These are phyloP conservation scores for Skeletonema menzelii DNA, from an alignment of 108 stramenopile genomes.

Conservation along the genomic window DNA sequence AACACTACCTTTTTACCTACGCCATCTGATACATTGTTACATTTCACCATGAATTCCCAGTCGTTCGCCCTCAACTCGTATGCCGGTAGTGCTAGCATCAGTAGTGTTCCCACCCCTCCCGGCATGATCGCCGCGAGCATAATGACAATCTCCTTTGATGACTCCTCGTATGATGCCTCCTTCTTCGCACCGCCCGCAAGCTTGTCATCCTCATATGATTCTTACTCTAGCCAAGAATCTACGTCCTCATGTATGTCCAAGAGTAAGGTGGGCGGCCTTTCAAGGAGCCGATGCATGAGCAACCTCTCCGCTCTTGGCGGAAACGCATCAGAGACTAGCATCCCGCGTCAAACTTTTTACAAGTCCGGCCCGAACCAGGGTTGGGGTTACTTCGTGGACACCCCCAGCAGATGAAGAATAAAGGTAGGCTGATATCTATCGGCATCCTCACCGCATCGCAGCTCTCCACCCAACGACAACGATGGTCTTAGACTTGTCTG, in stretches of 20 bases:
- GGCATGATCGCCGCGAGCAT: background rate
- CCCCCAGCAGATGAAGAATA: background rate
- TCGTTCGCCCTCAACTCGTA: background rate
- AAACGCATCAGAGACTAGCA: conserved; percentile 1
- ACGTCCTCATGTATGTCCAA: background rate
- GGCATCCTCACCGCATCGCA: background rate
- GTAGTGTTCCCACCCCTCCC: background rate
- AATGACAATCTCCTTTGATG: background rate
- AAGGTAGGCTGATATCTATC: background rate
- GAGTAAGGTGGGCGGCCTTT: background rate
- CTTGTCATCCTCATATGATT: background rate
- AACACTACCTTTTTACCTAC: background rate
- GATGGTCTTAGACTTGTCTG: background rate
- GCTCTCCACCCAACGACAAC: background rate
- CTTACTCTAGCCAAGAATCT: background rate
- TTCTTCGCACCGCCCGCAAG: background rate
- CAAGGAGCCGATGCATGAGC: conserved; percentile 8
- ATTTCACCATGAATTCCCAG: background rate
- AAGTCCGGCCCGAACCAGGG: background rate
- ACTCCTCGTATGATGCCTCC: background rate
- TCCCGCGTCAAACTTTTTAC: background rate
- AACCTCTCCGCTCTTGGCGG: conserved; percentile 9
- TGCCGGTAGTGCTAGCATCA: background rate
- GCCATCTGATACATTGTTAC: too few species aligned
- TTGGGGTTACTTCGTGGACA: conserved; percentile 12